Evolutionary conservation across 2,329 filamentous ascomycete species (phyloP), one percentile per base, ranked within the genome.

Genomic region (Aspergillus pseudonomiae): DNA sequence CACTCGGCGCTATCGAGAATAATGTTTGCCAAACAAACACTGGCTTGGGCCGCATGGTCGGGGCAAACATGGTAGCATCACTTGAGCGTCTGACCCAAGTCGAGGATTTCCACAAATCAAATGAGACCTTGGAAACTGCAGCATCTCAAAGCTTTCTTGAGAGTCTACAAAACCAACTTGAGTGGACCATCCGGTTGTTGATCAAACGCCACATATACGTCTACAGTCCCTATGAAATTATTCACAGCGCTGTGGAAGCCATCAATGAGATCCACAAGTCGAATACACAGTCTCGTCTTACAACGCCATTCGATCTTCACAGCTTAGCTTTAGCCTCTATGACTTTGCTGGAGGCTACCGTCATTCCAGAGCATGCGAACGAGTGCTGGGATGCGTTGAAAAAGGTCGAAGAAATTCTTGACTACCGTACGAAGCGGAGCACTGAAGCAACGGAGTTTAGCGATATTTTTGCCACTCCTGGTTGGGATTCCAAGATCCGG

Each of bases 351-450:
- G 79, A 81, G 63, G 73, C 78, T 3, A 78, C 77, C 6, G 78
- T 80, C 32, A 70, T 80, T 39, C 77, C 78, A 6, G 77, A 78
- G 50, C 67, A 77, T 53, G 65, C 75, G 3, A 73, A 69, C 53
- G 74, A 80, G 59, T 80, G 78, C 65, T 80, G 78, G 77, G 70
- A 73, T 6, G 63, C 73, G 0, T 74, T 89, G n/a, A 77, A 81
- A 32, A 83, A 82, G 58, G 83, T 85, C 4, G 82, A 86, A 59
- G 76, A 79, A 12, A 77, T 84, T 3, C 77, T 85, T 52, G 79
- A 82, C 45, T 74, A 78, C 10, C 81, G 84, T 26, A 79, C 74
- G 26, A 77, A 76, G 66, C 68, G 69, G 34, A 62, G 70, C 11
- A 43, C 68, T 12, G 68, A 73, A 30, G 68, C 68, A 1, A 63